Percentiles rank a stretch among this genome's conserved stretches.
Evolutionary conservation across 2,329 filamentous ascomycete genomes (phyloP).

Genomic region (Cryphonectria parasitica): DNA sequence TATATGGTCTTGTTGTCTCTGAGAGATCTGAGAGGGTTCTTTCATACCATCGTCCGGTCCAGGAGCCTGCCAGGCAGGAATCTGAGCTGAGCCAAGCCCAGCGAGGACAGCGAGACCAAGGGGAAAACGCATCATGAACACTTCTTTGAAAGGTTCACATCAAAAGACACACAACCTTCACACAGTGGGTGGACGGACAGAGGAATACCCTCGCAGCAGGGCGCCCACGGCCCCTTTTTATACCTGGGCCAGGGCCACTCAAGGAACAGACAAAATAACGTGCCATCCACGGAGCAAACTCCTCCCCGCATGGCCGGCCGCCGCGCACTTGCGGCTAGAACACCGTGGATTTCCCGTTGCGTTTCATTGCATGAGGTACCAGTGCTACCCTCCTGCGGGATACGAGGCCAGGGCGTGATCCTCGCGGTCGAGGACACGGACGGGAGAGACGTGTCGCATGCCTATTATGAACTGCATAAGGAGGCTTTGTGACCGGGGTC

Average conservation of each 20-base stretch:
- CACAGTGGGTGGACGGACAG: background rate
- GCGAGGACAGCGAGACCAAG: background rate
- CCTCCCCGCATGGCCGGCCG: background rate
- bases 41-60: slow-evolving; percentile 20
- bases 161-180: no score
- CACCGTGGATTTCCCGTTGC: background rate
- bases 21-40: no score
- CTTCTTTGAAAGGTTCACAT: background rate
- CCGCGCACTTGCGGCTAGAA: background rate
- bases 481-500: background rate
- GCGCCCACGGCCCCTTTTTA: background rate
- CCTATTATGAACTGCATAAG: background rate
- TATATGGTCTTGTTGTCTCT: background rate
- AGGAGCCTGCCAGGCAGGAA: slow-evolving; percentile 16
- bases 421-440: background rate
- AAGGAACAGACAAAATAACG: background rate
- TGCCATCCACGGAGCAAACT: background rate
- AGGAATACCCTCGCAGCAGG: background rate
- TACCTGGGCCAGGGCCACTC: background rate
- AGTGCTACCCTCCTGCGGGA: background rate
- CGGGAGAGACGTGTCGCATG: background rate
- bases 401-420: background rate
- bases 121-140: background rate
- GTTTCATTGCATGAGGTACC: background rate
- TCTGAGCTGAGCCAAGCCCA: slow-evolving; percentile 8